Evolutionary conservation across 257 asterid species (phyloP), one percentile per base, ranked within the genome.

Genomic region (Echium plantagineum): DNA sequence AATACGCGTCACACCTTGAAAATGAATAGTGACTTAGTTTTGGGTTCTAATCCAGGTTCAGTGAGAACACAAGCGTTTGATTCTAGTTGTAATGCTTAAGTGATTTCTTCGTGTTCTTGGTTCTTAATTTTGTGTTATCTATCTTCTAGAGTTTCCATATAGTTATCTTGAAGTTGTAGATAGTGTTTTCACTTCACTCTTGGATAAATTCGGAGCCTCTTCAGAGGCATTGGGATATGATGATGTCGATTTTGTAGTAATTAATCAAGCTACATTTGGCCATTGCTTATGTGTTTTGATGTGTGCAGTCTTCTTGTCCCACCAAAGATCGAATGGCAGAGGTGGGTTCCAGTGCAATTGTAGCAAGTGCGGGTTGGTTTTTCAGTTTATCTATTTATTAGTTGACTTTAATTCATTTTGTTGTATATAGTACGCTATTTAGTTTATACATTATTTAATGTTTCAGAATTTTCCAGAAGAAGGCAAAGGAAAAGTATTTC

Each of bases 321-420:
- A 75, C 74, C 64, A 65, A 68, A 60, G 74, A 69, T 69, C 68
- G 63, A 38, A 64, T 61, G 60, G 71, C 67, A 26, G 76, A 77
- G 32, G 67, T 59, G 32, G 62, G 70, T 57, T 59, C 86, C 17
- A 67, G 53, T 70, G 71, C 77, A 71, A 77, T 76, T 64, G 60
- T 85, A 66, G 96, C 97, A 73, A 81, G 82, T 83, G 82, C 81
- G 55, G 94, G 94, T 83, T 83, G 72, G 81, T 80, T 78, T 52
- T 75, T 63, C 66, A 66, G 66, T 67, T 62, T 21, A 63, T 63
- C 60, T 55, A 59, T 19, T 19, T 68, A 17, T 58, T 31, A 67
- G 42, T 0, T 18, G 8, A 30, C 69, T 52, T 53, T 64, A 26
- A 49, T 21, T 59, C 59, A 58, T 63, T 53, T 30, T 55, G 5